Evolutionary conservation across 306 rosid species (phyloP).

Genomic region (Geum urbanum): DNA sequence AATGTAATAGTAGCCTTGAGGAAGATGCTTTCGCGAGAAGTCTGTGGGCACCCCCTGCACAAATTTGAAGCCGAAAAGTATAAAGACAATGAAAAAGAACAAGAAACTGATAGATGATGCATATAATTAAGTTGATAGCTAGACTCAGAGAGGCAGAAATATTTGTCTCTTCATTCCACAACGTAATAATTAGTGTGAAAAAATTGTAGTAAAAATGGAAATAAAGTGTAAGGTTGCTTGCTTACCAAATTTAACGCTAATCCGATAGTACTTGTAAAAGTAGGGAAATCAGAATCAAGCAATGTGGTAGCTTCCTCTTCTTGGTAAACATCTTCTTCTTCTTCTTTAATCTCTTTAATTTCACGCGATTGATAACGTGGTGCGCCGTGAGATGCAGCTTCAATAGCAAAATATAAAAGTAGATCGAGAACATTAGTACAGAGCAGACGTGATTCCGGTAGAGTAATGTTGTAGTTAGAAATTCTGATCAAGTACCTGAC

Average conservation of each 20-base stretch:
- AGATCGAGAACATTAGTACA: not conserved
- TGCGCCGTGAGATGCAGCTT: not conserved
- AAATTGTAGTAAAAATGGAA: too few relatives aligned
- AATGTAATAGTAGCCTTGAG: not conserved
- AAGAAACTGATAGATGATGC: not conserved
- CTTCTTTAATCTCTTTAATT: not conserved
- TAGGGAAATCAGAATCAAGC: not conserved
- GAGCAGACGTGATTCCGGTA: not conserved
- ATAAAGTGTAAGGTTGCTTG: not conserved
- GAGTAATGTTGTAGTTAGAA: not conserved
- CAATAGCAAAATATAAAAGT: not conserved
- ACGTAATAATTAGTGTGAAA: too few relatives aligned
- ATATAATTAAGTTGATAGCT: too few relatives aligned
- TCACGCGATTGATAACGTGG: not conserved
- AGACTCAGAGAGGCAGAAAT: too few relatives aligned
- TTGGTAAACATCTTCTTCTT: too few relatives aligned
- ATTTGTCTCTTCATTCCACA: not conserved
- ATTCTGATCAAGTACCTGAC: not conserved
- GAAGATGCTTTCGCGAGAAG: not conserved
- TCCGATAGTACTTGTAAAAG: not conserved
- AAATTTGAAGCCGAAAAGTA: not conserved
- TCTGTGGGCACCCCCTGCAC: not conserved
- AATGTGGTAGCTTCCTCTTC: not conserved
- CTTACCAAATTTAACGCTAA: not conserved
- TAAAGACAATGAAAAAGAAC: not conserved